Percentiles rank a stretch among this genome's conserved stretches.
Conservation (phyloP, 805 yeast genomes). For the Saccharomyces kudriavzevii region DNA sequence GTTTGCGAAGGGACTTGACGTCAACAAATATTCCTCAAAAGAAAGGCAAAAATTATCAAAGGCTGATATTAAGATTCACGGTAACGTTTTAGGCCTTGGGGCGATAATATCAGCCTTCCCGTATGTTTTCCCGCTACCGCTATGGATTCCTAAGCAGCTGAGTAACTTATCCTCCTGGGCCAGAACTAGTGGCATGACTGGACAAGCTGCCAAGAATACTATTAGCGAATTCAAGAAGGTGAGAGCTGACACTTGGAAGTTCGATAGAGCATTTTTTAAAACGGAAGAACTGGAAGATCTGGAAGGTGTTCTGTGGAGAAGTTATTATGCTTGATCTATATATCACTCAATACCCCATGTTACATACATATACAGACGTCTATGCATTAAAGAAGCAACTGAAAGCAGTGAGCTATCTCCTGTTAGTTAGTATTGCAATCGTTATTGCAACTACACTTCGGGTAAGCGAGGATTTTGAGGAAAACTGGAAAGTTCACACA, state of each 20-base stretch:
- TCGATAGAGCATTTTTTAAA: slow-evolving; percentile 68
- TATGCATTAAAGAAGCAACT: not conserved
- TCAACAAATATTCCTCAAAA: slow-evolving; percentile 23
- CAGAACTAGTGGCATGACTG: slow-evolving; percentile 68
- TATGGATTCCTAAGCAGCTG: slow-evolving; percentile 74
- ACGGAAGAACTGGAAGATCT: slow-evolving; percentile 77
- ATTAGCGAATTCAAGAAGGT: slow-evolving; percentile 82
- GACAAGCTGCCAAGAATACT: slow-evolving; percentile 73
- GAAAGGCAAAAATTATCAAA: slow-evolving; percentile 31
- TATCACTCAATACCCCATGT: not conserved
- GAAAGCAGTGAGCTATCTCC: not conserved
- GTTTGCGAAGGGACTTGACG: slow-evolving; percentile 28
- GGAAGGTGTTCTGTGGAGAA: slow-evolving; percentile 90
- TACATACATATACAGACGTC: not conserved
- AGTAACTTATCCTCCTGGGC: slow-evolving; percentile 63
- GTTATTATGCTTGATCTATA: slow-evolving; percentile 62
- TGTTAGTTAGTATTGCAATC: not conserved
- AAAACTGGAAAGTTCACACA: not conserved
- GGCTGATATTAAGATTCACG: slow-evolving; percentile 52
- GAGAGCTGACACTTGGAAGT: slow-evolving; percentile 93
- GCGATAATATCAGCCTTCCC: slow-evolving; percentile 86
- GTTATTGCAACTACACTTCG: not conserved
- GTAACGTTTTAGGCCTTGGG: slow-evolving; percentile 82
- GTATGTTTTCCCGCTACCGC: slow-evolving; percentile 82
- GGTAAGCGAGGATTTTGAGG: not conserved